Evolutionary conservation across 2,329 filamentous ascomycete species (phyloP), one percentile per base, ranked within the genome.

Genomic region (Calonectria multiphialidica): DNA sequence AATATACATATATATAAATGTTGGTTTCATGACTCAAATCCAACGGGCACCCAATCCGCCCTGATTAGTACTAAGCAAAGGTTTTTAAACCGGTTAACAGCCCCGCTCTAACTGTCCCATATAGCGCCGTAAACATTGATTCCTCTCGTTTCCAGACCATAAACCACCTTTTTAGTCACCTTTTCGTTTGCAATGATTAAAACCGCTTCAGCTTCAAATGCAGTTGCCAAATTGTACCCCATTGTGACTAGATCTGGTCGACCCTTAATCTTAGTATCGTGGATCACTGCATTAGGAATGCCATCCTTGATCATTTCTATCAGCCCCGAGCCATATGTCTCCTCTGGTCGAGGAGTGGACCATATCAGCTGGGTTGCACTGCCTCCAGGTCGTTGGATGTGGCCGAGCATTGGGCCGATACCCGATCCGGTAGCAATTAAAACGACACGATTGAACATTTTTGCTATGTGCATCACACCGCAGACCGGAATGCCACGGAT

Each of bases 401-500:
- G 85, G 63, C 90, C 91, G 5, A 94, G 84, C 62, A 91, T 89
- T 0, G 93, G 93, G 0, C 92, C 93, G 59, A 95, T 94, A 1
- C 93, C 93, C 0, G 93, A 94, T 0, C 93, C 93, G 0, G 93
- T 95, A 1, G 91, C 92, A 2, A 95, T 90, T 66, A 95, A 83
- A 23, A 95, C 87, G 68, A 93, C 85, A n/a, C 88, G 88, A 67
- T 87, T 86, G 84, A 94, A 95, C 9, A 95, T 85, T 0, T 89
- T 88, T 28, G 92, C 91, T 65, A 93, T 88, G 73, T 92, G 90
- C 78, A 93, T 88, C 12, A 95, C 92, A 37, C 93, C 93, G 59
- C 88, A 91, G 0, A 91, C 88, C 1, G 93, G 92, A 0, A 92
- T 86, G 2, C 93, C 93, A n/a, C 92, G 90, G 5, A 92, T 90